These are phyloP conservation scores for Diaporthe caulivora DNA, from an alignment of 2,329 filamentous ascomycete species.

Conservation along the genomic window DNA sequence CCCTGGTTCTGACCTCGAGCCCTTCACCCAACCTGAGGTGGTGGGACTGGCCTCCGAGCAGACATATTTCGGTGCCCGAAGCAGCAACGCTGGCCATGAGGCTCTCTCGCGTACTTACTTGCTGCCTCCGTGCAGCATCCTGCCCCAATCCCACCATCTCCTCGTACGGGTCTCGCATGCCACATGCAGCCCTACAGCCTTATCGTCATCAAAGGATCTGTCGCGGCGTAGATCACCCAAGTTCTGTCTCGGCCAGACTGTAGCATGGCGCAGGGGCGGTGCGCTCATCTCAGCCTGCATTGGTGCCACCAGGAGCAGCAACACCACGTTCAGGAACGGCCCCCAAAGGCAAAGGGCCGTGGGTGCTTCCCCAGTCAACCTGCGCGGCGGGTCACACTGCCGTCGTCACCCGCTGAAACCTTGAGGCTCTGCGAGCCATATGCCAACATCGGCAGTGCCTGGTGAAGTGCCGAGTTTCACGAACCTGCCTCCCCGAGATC, in stretches of 20 bases:
- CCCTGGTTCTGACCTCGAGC: neutral
- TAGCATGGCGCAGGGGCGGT: constrained; percentile 31
- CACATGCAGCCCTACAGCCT: constrained; percentile 35
- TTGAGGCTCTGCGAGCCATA: constrained; percentile 27
- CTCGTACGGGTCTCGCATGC: constrained; percentile 23
- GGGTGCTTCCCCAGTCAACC: neutral
- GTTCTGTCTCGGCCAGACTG: constrained; percentile 30
- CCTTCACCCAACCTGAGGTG: constrained; percentile 2
- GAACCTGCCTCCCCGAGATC: neutral
- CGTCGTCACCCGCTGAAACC: constrained; percentile 18
- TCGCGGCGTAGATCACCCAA: neutral
- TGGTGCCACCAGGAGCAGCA: constrained; percentile 1
- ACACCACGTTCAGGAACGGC: constrained; percentile 9
- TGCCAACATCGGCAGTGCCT: neutral
- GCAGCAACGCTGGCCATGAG: neutral
- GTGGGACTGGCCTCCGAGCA: neutral
- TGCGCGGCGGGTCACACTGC: constrained; percentile 24
- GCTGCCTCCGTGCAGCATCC: neutral
- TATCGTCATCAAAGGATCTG: constrained; percentile 26
- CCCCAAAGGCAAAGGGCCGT: neutral
- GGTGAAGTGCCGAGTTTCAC: neutral
- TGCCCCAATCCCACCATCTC: neutral
- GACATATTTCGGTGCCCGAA: constrained; percentile 13
- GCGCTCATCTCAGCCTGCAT: constrained; percentile 30
- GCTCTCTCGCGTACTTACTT: neutral